phyloP scores from a whole-genome alignment of 2,329 filamentous ascomycete genomes.

The Calonectria montana region DNA sequence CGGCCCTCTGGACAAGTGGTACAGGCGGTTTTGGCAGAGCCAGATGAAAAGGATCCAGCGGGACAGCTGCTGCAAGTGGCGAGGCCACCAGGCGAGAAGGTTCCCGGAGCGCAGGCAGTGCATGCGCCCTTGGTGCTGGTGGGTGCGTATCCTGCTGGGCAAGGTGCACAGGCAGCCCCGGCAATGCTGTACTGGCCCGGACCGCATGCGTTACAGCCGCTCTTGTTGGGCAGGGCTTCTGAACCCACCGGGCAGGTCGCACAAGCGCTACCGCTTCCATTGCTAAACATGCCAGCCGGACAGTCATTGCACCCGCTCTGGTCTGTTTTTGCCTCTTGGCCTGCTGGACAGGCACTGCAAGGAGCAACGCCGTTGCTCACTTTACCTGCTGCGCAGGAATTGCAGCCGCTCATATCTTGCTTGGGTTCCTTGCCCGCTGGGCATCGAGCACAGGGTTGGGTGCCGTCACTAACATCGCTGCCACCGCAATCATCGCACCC shows the following conservation, averaged over 20 bases:
- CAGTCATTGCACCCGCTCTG: neutral
- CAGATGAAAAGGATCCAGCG: neutral
- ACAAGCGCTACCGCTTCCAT: neutral
- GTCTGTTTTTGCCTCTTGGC: neutral
- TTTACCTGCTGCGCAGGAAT: neutral
- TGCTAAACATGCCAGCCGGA: neutral
- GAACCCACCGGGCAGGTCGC: neutral
- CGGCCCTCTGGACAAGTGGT: neutral
- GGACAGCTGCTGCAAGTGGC: neutral
- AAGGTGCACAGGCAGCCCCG: neutral
- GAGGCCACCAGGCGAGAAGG: neutral
- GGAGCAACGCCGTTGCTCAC: neutral
- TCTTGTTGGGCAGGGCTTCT: neutral
- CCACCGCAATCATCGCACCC: neutral
- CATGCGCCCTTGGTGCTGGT: neutral
- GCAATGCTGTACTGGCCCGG: neutral
- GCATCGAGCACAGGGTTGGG: neutral
- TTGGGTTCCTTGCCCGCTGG: neutral
- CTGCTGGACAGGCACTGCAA: neutral
- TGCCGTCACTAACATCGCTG: neutral
- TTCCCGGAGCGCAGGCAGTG: neutral
- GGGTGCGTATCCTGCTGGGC: neutral
- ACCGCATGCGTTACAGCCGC: neutral
- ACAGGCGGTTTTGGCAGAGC: neutral
- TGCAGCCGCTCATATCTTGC: neutral